A percentile compares a stretch with the other conserved stretches of the same genome.
phyloP scores from a whole-genome alignment of 2,329 filamentous ascomycete genomes.

The Ophiostoma montium region DNA sequence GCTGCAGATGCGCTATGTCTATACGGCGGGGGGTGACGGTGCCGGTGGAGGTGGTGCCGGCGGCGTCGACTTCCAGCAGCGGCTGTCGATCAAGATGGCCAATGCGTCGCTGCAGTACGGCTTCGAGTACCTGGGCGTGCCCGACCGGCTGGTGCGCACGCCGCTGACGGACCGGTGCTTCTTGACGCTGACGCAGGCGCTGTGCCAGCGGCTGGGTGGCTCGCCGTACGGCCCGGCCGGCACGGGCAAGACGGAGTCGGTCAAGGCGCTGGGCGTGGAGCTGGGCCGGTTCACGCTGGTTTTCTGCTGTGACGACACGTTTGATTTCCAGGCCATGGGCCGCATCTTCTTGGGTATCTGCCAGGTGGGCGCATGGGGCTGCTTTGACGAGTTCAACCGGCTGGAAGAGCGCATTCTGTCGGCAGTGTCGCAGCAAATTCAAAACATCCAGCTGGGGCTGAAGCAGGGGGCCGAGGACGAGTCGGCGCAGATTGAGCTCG shows the following conservation, averaged over 20 bases:
- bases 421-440: conserved; percentile 95
- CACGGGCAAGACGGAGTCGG: conserved; percentile 97
- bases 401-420: conserved; percentile 95
- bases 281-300: conserved; percentile 95
- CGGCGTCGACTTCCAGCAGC: conserved; percentile 67
- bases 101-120: conserved; percentile 92
- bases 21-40: no score
- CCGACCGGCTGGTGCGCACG: conserved; percentile 89
- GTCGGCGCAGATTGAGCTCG: conserved; percentile 81
- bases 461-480: conserved; percentile 71
- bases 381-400: conserved; percentile 99
- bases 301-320: conserved; percentile 98
- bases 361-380: conserved; percentile 97
- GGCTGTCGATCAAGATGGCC: conserved; percentile 87
- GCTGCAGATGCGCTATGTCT: conserved; percentile 93
- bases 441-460: conserved; percentile 95
- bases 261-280: conserved; percentile 93
- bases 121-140: conserved; percentile 94
- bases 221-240: conserved; percentile 95
- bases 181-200: conserved; percentile 87
- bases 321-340: conserved; percentile 99
- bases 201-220: conserved; percentile 88
- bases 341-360: conserved; percentile 98
- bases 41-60: no score
- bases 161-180: conserved; percentile 97